phyloP scores from a whole-genome alignment of 768 basidiomycete genomes.

The Coprinopsis marcescibilis region DNA sequence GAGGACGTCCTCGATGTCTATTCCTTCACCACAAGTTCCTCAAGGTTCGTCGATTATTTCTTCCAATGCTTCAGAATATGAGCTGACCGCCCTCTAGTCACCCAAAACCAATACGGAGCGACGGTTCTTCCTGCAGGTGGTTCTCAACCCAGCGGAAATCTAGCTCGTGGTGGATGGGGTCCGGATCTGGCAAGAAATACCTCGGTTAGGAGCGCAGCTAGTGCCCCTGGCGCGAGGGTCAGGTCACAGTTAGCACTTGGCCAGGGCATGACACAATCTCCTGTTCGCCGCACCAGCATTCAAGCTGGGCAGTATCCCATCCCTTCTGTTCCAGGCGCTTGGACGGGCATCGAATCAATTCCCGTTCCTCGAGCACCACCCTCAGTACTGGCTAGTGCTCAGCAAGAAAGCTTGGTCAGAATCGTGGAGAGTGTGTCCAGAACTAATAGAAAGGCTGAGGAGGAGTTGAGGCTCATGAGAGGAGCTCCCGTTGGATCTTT shows the following conservation, averaged over 20 bases:
- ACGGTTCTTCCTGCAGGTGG: slow-evolving; percentile 18
- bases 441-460: slow-evolving; percentile 22
- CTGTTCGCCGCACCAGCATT: not conserved
- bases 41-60: not conserved
- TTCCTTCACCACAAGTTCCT: not conserved
- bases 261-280: slow-evolving; percentile 12
- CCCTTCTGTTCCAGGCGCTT: slow-evolving; percentile 3
- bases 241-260: too few species aligned
- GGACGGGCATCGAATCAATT: not conserved
- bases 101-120: slow-evolving; percentile 10
- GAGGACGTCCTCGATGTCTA: slow-evolving; percentile 2
- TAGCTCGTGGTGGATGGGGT: slow-evolving; percentile 20
- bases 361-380: slow-evolving; percentile 4
- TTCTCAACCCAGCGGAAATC: slow-evolving; percentile 17
- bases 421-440: slow-evolving; percentile 59
- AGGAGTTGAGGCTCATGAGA: slow-evolving; percentile 12
- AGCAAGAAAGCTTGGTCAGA: slow-evolving; percentile 49
- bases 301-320: slow-evolving; percentile 2
- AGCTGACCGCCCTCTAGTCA: not conserved
- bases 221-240: too few species aligned
- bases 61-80: not conserved
- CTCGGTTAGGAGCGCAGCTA: slow-evolving; percentile 24
- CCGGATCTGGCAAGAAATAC: slow-evolving; percentile 22
- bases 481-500: slow-evolving; percentile 11
- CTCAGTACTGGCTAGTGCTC: not conserved